Evolutionary conservation across 805 yeast genomes (phyloP), one percentile per base, ranked within the genome.

Genomic region (Lipomyces spencermartinsiae): DNA sequence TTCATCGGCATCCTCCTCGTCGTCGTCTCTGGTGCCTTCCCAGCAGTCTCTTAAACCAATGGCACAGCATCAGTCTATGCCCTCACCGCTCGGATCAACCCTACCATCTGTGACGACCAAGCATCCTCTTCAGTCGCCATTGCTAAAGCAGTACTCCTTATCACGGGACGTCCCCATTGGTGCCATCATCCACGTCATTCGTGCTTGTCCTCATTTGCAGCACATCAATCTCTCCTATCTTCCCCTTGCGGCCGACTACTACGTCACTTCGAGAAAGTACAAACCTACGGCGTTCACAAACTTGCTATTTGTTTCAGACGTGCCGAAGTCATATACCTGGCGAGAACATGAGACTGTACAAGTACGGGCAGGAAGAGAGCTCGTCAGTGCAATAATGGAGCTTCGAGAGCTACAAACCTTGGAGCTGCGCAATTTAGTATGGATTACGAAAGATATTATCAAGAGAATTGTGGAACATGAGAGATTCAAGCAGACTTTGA

Each of bases 141-240:
- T 88, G 70, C 76, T 91, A 49, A 74, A 83, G 63, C 89, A 86
- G 76, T 90, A 89, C 77, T 83, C 91, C 2, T 81, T 84, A 25
- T 83, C 89, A n/a, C 86, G 84, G 72, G 97, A 92, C 76, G 76
- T 92, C 6, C 97, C 97, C 0, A 79, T 89, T 35, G 97, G 97
- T 0, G 86, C 87, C 70, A 74, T 93, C 9, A 75, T 92, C 14
- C 96, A 91, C 76, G 74, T 92, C 49, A 74, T 92, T 51, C 83
- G 83, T n/a, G 79, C 85, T 43, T 93, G 97, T 75, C 86, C 86
- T 14, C 88, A 89, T 71, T 73, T 92, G 49, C 78, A 75, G 16
- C 73, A 78, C 2, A 72, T 92, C 31, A 83, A 92, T 73, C 76
- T 92, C n/a, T 87, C 87, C 4, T 83, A 84, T 59, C 73, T 92